Evolutionary conservation across 257 asterid genomes (phyloP).

Genomic region (Penstemon eatonii): DNA sequence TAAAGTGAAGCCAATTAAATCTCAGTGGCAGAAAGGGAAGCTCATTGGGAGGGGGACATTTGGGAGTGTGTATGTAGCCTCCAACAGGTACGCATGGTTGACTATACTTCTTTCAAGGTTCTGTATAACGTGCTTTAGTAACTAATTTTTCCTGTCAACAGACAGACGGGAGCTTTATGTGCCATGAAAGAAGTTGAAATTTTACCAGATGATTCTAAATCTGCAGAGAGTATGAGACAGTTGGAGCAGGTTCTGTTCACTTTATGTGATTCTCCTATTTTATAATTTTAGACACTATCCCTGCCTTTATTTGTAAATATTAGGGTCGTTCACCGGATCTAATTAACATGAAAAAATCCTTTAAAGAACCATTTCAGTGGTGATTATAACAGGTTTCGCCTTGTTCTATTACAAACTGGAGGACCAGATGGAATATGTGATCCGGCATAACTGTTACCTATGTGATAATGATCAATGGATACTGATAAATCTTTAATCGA

Average conservation of each 20-base stretch:
- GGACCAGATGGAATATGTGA: background rate
- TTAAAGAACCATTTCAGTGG: too few relatives aligned
- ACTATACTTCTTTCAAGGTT: background rate
- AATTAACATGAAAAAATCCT: too few relatives aligned
- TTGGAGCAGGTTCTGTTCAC: constrained; percentile 64
- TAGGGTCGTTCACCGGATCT: too few relatives aligned
- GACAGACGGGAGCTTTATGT: constrained; percentile 93
- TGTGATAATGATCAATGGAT: background rate
- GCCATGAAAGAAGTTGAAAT: constrained; percentile 97
- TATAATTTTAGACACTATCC: too few relatives aligned
- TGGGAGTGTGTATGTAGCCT: constrained; percentile 87
- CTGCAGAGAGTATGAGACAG: constrained; percentile 79
- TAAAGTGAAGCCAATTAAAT: constrained; percentile 49
- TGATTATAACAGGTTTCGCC: too few relatives aligned
- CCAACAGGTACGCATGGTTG: constrained; percentile 60
- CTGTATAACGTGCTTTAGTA: background rate
- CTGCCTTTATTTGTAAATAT: too few relatives aligned
- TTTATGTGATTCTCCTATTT: background rate
- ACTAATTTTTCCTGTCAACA: constrained; percentile 29
- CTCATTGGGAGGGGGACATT: constrained; percentile 93
- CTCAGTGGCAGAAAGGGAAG: constrained; percentile 88
- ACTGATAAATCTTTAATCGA: background rate
- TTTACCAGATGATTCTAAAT: constrained; percentile 75
- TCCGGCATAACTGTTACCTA: background rate
- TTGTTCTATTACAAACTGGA: too few relatives aligned